Evolutionary conservation across 345 rosid genomes (phyloP).

Genomic region (Crucihimalaya himalaica): DNA sequence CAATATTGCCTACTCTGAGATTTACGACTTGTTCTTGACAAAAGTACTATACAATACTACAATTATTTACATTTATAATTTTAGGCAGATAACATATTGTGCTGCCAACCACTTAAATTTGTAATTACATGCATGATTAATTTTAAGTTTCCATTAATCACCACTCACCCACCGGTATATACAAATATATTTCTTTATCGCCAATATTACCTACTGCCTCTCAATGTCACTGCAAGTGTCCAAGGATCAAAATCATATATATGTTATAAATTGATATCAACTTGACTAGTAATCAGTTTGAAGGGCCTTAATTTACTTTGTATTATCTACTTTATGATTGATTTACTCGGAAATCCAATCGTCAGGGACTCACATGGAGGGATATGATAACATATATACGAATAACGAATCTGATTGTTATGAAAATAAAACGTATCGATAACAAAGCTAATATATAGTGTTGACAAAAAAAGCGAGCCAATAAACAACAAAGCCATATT

Average conservation of each 20-base stretch:
- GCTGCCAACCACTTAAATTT: constrained; percentile 20
- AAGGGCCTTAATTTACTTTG: constrained; percentile 15
- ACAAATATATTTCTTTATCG: not conserved
- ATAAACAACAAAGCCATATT: not conserved
- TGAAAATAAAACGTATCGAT: not conserved
- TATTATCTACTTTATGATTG: constrained; percentile 4
- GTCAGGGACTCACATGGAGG: constrained; percentile 14
- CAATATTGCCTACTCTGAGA: not conserved
- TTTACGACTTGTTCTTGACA: not conserved
- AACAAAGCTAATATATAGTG: constrained; percentile 3
- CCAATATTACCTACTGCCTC: constrained; percentile 12
- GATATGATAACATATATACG: constrained; percentile 16
- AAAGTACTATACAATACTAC: not conserved
- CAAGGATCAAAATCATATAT: not conserved
- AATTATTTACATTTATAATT: not conserved
- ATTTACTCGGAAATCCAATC: constrained; percentile 7
- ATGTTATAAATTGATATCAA: constrained; percentile 5
- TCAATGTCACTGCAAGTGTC: constrained; percentile 20
- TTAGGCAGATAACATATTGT: not conserved
- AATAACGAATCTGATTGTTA: not conserved
- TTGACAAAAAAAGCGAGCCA: not conserved
- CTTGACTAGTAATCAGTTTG: constrained; percentile 13
- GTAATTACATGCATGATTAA: constrained; percentile 9
- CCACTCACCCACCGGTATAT: constrained; percentile 6
- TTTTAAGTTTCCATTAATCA: not conserved